A percentile compares a stretch with the other conserved stretches of the same genome.
Conservation (phyloP, 108 stramenopile genomes). For the Cyclotella baltica region DNA sequence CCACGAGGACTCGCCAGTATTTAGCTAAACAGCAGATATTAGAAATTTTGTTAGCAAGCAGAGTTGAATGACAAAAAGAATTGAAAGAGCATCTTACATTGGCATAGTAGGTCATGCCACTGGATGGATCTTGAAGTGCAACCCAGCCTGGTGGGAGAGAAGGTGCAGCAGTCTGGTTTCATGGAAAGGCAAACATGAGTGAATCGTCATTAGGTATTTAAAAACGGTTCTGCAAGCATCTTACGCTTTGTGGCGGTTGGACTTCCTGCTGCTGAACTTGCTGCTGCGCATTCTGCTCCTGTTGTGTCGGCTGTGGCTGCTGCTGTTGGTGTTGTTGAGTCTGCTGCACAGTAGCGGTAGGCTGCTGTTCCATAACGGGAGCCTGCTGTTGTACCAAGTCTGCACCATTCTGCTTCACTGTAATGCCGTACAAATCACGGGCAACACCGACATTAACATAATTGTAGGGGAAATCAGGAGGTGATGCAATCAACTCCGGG, state of each 20-base stretch:
- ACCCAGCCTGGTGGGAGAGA: slow-evolving; percentile 82
- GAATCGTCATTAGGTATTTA: neutral
- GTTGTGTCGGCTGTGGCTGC: slow-evolving; percentile 49
- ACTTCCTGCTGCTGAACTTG: slow-evolving; percentile 32
- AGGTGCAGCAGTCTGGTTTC: slow-evolving; percentile 16
- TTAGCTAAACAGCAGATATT: slow-evolving; percentile 31
- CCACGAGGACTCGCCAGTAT: slow-evolving; percentile 87
- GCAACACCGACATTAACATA: slow-evolving; percentile 65
- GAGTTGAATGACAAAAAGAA: neutral
- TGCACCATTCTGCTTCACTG: slow-evolving; percentile 36
- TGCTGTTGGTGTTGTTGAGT: slow-evolving; percentile 47
- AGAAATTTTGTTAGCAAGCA: neutral
- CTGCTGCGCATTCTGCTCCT: slow-evolving; percentile 55
- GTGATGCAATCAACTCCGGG: slow-evolving; percentile 64
- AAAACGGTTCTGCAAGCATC: neutral
- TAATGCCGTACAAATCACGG: slow-evolving; percentile 54
- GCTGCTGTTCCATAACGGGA: slow-evolving; percentile 23
- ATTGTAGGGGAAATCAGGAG: slow-evolving; percentile 81
- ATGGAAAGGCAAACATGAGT: neutral
- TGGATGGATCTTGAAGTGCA: slow-evolving; percentile 77
- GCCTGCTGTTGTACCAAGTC: slow-evolving; percentile 47
- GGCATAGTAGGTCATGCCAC: slow-evolving; percentile 82
- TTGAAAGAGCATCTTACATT: slow-evolving; percentile 43
- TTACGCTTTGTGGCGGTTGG: slow-evolving; percentile 22
- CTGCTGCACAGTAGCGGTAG: slow-evolving; percentile 32